Percentiles rank a stretch among this genome's conserved stretches.
Evolutionary conservation across 768 basidiomycete genomes (phyloP).

Genomic region (Lentinula aciculospora): DNA sequence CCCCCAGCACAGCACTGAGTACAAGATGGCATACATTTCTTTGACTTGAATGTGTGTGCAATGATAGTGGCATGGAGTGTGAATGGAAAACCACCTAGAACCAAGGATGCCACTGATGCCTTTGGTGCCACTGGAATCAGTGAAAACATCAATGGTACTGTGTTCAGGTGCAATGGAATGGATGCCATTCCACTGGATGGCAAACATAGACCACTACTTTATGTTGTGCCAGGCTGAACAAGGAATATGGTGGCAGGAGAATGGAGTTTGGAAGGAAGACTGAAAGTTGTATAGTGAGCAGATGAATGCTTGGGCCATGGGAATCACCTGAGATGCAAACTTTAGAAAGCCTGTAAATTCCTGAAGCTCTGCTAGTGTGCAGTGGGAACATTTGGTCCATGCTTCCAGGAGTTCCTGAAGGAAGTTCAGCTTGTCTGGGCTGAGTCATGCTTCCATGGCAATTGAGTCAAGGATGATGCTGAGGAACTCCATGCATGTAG

Average conservation of each 20-base stretch:
- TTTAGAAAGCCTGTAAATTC: neutral
- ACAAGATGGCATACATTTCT: neutral
- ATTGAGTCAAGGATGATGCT: slow-evolving; percentile 14
- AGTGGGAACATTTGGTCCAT: neutral
- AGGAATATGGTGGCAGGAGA: neutral
- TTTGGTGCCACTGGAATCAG: neutral
- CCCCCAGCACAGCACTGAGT: neutral
- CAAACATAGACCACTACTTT: no score
- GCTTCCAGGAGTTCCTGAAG: slow-evolving; percentile 7
- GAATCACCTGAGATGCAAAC: neutral
- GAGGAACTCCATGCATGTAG: slow-evolving; percentile 13
- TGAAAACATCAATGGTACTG: neutral
- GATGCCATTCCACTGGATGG: slow-evolving; percentile 5
- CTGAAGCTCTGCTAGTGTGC: slow-evolving; percentile 12
- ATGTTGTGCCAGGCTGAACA: neutral
- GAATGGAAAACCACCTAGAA: neutral
- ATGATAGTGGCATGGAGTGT: neutral
- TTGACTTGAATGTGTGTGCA: slow-evolving; percentile 4
- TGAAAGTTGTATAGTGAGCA: neutral
- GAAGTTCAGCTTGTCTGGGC: slow-evolving; percentile 11
- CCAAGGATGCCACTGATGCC: neutral
- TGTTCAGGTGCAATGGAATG: neutral
- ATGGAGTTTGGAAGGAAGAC: neutral
- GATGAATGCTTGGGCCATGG: neutral
- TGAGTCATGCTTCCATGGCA: slow-evolving; percentile 16